phyloP scores from a whole-genome alignment of 2,329 filamentous ascomycete genomes.

The Talaromyces amestolkiae region DNA sequence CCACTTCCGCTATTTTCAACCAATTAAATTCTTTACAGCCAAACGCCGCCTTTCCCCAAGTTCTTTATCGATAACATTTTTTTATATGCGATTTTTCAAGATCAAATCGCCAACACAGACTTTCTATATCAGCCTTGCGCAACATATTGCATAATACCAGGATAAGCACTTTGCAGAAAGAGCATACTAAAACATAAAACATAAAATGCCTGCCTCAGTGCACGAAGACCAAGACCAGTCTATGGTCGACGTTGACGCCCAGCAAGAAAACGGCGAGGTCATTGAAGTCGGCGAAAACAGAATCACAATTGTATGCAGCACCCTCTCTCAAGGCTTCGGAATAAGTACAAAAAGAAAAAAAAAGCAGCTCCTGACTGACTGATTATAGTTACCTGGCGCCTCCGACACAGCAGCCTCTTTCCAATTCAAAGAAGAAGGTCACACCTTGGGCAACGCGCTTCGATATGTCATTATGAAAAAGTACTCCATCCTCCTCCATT shows the following conservation, averaged over 20 bases:
- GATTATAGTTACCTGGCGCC: conserved; percentile 71
- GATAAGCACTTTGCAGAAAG: too few relatives aligned
- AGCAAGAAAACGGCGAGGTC: conserved; percentile 47
- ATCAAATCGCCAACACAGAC: not conserved
- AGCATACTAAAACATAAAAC: not conserved
- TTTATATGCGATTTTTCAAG: conserved; percentile 14
- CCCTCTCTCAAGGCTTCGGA: too few relatives aligned
- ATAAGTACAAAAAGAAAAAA: too few relatives aligned
- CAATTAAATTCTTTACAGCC: not conserved
- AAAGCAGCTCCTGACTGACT: not conserved
- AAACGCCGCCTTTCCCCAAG: conserved; percentile 2
- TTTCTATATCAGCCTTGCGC: not conserved
- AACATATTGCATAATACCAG: too few relatives aligned
- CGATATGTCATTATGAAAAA: conserved; percentile 99
- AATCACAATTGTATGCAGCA: conserved; percentile 57
- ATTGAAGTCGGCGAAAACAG: conserved; percentile 48
- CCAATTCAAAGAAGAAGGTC: conserved; percentile 88
- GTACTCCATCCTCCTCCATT: conserved; percentile 48
- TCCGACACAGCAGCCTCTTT: conserved; percentile 87
- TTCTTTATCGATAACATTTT: conserved; percentile 20
- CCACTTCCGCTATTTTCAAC: not conserved
- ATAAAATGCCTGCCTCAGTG: conserved; percentile 39
- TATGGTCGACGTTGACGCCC: conserved; percentile 42
- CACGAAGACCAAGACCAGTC: conserved; percentile 42
- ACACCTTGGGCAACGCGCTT: conserved; percentile 91